Conservation (phyloP, 768 basidiomycete species). For the Cystofilobasidium bisporidii region DNA sequence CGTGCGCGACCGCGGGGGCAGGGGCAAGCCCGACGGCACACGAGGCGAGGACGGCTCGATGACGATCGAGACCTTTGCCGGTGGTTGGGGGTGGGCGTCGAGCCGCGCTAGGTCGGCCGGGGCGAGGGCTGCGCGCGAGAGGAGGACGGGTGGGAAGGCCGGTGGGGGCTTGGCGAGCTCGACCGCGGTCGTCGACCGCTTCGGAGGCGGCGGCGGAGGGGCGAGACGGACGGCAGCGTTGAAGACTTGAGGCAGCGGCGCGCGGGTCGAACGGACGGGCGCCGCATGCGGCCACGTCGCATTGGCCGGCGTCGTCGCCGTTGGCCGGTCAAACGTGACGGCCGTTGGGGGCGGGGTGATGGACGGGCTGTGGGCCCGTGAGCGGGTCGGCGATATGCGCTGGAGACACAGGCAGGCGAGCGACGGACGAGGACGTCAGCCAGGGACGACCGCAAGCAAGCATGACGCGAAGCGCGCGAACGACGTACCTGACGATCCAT, state of each 20-base stretch:
- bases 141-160: slow-evolving; percentile 1
- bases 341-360: slow-evolving; percentile 9
- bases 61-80: slow-evolving; percentile 5
- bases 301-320: not conserved
- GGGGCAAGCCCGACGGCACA: too few species aligned
- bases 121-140: not conserved
- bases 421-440: too few species aligned
- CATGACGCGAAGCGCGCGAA: too few species aligned
- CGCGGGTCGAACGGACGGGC: not conserved
- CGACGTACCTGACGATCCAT: too few species aligned
- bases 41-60: slow-evolving; percentile 17
- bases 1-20: too few species aligned
- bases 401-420: too few species aligned
- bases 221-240: not conserved
- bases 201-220: slow-evolving; percentile 7
- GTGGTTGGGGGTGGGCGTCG: not conserved
- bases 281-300: not conserved
- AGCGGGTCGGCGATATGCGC: not conserved
- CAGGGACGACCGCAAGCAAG: too few species aligned
- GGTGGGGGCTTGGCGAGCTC: not conserved
- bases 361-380: not conserved
- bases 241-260: not conserved
- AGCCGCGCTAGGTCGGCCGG: not conserved
- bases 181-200: not conserved
- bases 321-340: slow-evolving; percentile 9